Conservation (phyloP, 257 asterid genomes). For the Salvia rosmarinus region DNA sequence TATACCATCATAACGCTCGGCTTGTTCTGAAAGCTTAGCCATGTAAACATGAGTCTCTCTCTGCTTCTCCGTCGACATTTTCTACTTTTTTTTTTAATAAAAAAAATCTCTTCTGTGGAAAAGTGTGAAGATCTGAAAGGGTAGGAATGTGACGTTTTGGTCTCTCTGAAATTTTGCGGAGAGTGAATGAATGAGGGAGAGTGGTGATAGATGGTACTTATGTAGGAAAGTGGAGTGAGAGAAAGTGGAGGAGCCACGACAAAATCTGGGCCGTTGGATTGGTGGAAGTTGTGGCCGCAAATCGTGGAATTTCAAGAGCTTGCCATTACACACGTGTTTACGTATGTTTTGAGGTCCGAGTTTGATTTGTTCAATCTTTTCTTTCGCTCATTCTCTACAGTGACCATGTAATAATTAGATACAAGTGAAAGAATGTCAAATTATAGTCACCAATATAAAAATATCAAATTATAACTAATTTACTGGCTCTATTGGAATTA, state of each 20-base stretch:
- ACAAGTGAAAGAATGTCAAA: too few relatives aligned
- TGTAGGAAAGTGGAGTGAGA: not conserved
- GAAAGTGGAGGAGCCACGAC: slow-evolving; percentile 15
- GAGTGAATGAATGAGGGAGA: slow-evolving; percentile 22
- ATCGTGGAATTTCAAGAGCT: slow-evolving; percentile 28
- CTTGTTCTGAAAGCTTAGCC: slow-evolving; percentile 91
- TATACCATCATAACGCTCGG: slow-evolving; percentile 87
- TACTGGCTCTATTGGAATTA: too few relatives aligned
- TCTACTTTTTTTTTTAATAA: not conserved
- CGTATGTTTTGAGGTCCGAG: too few relatives aligned
- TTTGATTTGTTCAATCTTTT: slow-evolving; percentile 7
- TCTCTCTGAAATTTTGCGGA: not conserved
- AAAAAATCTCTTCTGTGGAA: too few relatives aligned
- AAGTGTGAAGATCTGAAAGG: not conserved
- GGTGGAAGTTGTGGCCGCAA: slow-evolving; percentile 37
- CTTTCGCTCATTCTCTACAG: not conserved
- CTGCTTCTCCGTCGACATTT: slow-evolving; percentile 73
- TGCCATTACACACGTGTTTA: slow-evolving; percentile 20
- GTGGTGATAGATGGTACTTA: slow-evolving; percentile 12
- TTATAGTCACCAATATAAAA: too few relatives aligned
- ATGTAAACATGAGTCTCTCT: slow-evolving; percentile 77
- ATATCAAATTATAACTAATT: too few relatives aligned
- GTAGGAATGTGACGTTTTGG: slow-evolving; percentile 6
- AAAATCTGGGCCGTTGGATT: slow-evolving; percentile 39
- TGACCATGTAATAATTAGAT: not conserved